A percentile compares a stretch with the other conserved stretches of the same genome.
Evolutionary conservation across 352 stramenopile species (phyloP).

Genomic region (Phytophthora palmivora): DNA sequence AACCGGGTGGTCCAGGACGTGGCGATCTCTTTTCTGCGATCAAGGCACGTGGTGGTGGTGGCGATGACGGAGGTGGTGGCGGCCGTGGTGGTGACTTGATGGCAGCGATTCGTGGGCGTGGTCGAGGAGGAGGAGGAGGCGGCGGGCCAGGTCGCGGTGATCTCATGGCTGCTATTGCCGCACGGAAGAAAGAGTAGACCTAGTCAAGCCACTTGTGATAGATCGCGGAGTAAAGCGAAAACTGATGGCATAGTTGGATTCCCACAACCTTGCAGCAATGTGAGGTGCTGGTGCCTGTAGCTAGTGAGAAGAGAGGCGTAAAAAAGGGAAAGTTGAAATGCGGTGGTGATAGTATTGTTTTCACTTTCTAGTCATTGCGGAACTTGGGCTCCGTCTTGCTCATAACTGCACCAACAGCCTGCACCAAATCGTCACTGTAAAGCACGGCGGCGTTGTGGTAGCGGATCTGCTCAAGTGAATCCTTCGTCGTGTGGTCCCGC

Average conservation of each 20-base stretch:
- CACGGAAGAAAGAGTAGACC: slow-evolving; percentile 66
- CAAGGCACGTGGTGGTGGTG: slow-evolving; percentile 44
- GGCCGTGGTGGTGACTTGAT: slow-evolving; percentile 59
- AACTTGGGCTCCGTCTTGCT: slow-evolving; percentile 70
- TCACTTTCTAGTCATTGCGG: slow-evolving; percentile 61
- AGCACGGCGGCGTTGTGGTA: slow-evolving; percentile 89
- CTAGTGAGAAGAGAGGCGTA: slow-evolving; percentile 25
- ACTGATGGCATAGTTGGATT: slow-evolving; percentile 9
- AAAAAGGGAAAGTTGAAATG: slow-evolving; percentile 31
- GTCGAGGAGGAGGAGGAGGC: slow-evolving; percentile 40
- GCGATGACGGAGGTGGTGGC: slow-evolving; percentile 32
- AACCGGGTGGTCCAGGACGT: slow-evolving; percentile 50
- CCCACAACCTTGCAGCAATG: background rate
- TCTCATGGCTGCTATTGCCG: slow-evolving; percentile 64
- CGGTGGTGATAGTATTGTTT: background rate
- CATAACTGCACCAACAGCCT: slow-evolving; percentile 78
- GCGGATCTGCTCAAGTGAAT: slow-evolving; percentile 80
- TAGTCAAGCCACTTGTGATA: slow-evolving; percentile 30
- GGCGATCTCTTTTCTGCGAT: slow-evolving; percentile 78
- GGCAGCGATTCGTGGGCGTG: slow-evolving; percentile 61
- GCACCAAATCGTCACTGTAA: slow-evolving; percentile 84
- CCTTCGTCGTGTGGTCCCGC: slow-evolving; percentile 82
- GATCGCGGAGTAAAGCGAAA: slow-evolving; percentile 28
- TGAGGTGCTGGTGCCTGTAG: slow-evolving; percentile 16
- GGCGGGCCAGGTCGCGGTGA: slow-evolving; percentile 49